Evolutionary conservation across 2,329 filamentous ascomycete genomes (phyloP).

Genomic region (Didymella pinodella): DNA sequence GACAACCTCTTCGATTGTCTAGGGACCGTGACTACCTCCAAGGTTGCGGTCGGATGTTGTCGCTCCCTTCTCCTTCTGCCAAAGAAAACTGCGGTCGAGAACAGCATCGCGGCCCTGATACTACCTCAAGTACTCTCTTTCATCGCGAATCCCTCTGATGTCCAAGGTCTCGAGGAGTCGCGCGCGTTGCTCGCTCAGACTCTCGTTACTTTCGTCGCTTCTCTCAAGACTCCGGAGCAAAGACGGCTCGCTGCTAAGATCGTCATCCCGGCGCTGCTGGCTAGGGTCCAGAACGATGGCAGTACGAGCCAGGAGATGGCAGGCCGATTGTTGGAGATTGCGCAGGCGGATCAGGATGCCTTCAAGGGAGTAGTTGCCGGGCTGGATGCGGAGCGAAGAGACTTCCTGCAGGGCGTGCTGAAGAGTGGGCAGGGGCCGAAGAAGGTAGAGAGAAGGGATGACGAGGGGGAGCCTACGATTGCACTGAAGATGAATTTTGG

Average conservation of each 20-base stretch:
- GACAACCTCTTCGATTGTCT: constrained; percentile 87
- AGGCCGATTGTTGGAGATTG: constrained; percentile 78
- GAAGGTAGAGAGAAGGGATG: constrained; percentile 63
- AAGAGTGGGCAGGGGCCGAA: constrained; percentile 61
- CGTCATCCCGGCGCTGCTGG: constrained; percentile 78
- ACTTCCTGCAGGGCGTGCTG: constrained; percentile 83
- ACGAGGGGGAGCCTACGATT: constrained; percentile 75
- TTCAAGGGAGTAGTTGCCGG: constrained; percentile 78
- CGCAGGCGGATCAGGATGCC: constrained; percentile 72
- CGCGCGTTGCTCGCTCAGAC: constrained; percentile 75
- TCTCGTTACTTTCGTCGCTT: constrained; percentile 73
- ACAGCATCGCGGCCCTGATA: constrained; percentile 75
- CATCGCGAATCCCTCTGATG: constrained; percentile 66
- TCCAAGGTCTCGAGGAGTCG: constrained; percentile 81
- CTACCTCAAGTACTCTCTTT: constrained; percentile 80
- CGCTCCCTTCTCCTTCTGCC: constrained; percentile 79
- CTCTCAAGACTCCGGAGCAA: constrained; percentile 40
- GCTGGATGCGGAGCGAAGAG: constrained; percentile 74
- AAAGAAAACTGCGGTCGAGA: constrained; percentile 52
- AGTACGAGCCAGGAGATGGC: constrained; percentile 72
- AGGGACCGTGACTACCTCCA: constrained; percentile 80
- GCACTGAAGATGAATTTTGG: constrained; percentile 92
- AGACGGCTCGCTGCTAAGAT: constrained; percentile 71
- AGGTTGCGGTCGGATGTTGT: constrained; percentile 88
- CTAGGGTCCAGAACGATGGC: constrained; percentile 72